Base-by-base conservation (phyloP, 345 rosid genomes). In the Melaleuca quinquenervia region DNA sequence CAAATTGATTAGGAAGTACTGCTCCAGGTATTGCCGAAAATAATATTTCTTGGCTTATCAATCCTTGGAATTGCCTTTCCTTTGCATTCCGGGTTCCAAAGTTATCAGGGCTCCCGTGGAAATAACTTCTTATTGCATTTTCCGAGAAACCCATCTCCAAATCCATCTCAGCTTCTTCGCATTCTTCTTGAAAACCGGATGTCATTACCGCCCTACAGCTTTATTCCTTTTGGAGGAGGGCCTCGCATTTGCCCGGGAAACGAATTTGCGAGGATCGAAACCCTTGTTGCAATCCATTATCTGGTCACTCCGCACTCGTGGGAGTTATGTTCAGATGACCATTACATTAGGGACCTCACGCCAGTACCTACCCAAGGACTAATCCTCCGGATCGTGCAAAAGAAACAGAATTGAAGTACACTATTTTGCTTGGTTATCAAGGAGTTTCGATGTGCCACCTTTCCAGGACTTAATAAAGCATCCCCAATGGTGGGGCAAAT, bases 181-280 rank as follows among this genome's bases (percentile, higher is more conserved):
- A 6, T 55, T 32, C 75, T 41, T 41, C 41, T 55, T 6, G 41
- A 41, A 41, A 41, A 41, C 41, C 41, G 4, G 41, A 41, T 41
- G 41, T 41, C 41, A 41, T 2, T 41, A 41, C 41, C 41, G 4
- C 41, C 41, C 41, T 41, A 41, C 41, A 41, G 41, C 41, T 41
- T 41, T 41, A 41, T 41, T 41, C 76, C 84, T 21, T 91, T 90
- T 15, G 93, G 95, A 53, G 95, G 87, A 13, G 94, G 94, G 6
- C 90, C 93, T n/a, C 87, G 91, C 78, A 89, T 90, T 24, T 91
- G 94, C 88, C 93, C 94, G 9, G 93, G 93, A 84, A 85, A 85
- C 21, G 93, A 91, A 85, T 90, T 92, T 87, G 95, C 91, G 49
- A 90, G 89, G 91, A 87, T 90, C 41, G 93, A 93, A 89, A 90